These are phyloP conservation scores for Phialophora verrucosa DNA, from an alignment of 2,329 filamentous ascomycete genomes.

Conservation along the genomic window DNA sequence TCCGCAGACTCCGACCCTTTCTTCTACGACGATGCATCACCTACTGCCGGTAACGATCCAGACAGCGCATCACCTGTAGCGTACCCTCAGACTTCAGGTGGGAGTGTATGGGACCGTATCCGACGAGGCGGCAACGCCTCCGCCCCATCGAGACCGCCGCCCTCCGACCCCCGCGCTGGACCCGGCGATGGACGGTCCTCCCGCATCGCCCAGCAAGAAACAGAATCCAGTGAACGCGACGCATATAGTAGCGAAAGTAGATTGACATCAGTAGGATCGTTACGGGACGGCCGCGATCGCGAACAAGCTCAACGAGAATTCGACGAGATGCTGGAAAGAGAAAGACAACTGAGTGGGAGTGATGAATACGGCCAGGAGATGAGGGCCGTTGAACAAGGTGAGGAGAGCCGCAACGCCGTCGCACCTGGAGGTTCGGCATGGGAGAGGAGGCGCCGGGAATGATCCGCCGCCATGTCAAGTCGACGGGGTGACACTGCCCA, in stretches of 20 bases:
- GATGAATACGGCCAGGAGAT: conserved; percentile 34
- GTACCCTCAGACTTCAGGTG: conserved; percentile 7
- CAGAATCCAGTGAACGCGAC: conserved; percentile 4
- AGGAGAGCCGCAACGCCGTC: conserved; percentile 12
- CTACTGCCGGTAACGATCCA: conserved; percentile 34
- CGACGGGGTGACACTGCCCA: background rate
- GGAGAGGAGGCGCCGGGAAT: conserved; percentile 22
- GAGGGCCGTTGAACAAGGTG: conserved; percentile 25
- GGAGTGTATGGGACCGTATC: conserved; percentile 35
- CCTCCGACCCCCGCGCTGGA: background rate
- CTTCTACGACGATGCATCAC: conserved; percentile 39
- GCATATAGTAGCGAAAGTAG: background rate
- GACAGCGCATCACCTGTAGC: conserved; percentile 14
- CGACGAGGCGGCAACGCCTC: conserved; percentile 21
- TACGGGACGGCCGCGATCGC: conserved; percentile 38
- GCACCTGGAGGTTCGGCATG: conserved; percentile 25
- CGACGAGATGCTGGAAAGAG: conserved; percentile 50
- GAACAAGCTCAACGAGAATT: conserved; percentile 52
- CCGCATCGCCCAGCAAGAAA: background rate
- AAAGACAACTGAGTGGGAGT: conserved; percentile 42
- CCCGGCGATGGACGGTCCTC: background rate
- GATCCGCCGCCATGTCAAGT: background rate
- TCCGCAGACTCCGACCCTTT: conserved; percentile 26
- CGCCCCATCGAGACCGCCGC: background rate
- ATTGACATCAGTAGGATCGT: background rate